Conservation (phyloP, 352 stramenopile species). For the Globisporangium nagaii region DNA sequence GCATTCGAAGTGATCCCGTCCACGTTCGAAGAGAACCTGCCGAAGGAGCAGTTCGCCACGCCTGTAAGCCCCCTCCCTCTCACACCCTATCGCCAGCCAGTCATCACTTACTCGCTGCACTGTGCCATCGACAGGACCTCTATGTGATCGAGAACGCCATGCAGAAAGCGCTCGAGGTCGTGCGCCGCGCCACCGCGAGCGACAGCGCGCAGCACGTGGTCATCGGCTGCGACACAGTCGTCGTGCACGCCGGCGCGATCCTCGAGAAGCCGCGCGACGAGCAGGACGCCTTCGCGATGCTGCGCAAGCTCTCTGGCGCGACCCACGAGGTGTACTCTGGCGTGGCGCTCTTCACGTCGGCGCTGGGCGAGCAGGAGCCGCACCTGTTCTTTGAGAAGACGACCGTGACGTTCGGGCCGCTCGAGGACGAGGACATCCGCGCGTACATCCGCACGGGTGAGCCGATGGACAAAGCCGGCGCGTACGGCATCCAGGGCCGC, state of each 20-base stretch:
- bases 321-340: slow-evolving; percentile 87
- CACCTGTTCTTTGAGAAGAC: slow-evolving; percentile 75
- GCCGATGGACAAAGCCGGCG: slow-evolving; percentile 90
- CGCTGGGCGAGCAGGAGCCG: slow-evolving; percentile 32
- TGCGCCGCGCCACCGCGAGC: slow-evolving; percentile 26
- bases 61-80: slow-evolving; percentile 20
- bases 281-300: slow-evolving; percentile 74
- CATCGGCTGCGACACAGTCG: slow-evolving; percentile 87
- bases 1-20: slow-evolving; percentile 74
- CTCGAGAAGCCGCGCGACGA: slow-evolving; percentile 88
- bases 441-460: slow-evolving; percentile 86
- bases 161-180: slow-evolving; percentile 73
- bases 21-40: slow-evolving; percentile 78
- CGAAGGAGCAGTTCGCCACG: slow-evolving; percentile 60
- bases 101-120: not conserved
- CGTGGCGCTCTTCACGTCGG: slow-evolving; percentile 65
- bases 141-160: slow-evolving; percentile 80
- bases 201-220: slow-evolving; percentile 27
- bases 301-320: slow-evolving; percentile 59
- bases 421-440: slow-evolving; percentile 58
- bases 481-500: slow-evolving; percentile 87
- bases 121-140: slow-evolving; percentile 20
- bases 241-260: slow-evolving; percentile 81
- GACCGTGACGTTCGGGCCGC: slow-evolving; percentile 40
- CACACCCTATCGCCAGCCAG: not conserved